phyloP scores from a whole-genome alignment of 345 rosid species.

The Melaleuca quinquenervia region DNA sequence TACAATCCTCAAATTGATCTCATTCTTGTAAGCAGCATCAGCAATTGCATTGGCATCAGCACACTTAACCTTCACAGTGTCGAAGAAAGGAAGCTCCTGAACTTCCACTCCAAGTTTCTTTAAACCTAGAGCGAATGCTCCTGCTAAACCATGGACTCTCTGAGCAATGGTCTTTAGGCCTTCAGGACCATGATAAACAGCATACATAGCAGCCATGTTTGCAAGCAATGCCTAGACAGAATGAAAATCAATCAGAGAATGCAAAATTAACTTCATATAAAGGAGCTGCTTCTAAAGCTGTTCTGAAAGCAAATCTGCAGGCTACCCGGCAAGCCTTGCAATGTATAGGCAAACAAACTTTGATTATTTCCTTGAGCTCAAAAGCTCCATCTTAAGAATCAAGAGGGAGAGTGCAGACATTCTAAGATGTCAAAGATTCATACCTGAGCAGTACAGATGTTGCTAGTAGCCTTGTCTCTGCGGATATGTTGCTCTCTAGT shows the following conservation, averaged over 20 bases:
- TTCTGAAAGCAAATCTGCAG: background rate
- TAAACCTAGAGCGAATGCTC: conserved; percentile 65
- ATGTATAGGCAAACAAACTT: background rate
- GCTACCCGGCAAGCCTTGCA: background rate
- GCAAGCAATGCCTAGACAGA: conserved; percentile 80
- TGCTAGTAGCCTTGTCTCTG: conserved; percentile 98
- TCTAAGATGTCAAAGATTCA: conserved; percentile 5
- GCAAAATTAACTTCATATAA: background rate
- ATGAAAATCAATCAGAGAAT: background rate
- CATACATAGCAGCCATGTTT: conserved; percentile 98
- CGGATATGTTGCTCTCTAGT: conserved; percentile 98
- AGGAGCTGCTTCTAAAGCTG: background rate
- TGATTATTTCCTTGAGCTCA: background rate
- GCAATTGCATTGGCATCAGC: conserved; percentile 73
- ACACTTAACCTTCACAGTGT: conserved; percentile 84
- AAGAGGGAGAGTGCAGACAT: background rate
- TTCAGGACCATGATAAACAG: conserved; percentile 95
- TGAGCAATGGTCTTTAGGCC: conserved; percentile 78
- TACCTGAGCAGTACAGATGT: conserved; percentile 99
- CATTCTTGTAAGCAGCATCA: conserved; percentile 60
- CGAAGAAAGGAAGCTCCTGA: conserved; percentile 80
- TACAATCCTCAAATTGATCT: conserved; percentile 70
- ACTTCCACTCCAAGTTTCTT: conserved; percentile 90
- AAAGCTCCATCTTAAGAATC: background rate
- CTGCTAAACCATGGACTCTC: conserved; percentile 96